Evolutionary conservation across 768 basidiomycete species (phyloP).

Genomic region (Amanita phalloides): DNA sequence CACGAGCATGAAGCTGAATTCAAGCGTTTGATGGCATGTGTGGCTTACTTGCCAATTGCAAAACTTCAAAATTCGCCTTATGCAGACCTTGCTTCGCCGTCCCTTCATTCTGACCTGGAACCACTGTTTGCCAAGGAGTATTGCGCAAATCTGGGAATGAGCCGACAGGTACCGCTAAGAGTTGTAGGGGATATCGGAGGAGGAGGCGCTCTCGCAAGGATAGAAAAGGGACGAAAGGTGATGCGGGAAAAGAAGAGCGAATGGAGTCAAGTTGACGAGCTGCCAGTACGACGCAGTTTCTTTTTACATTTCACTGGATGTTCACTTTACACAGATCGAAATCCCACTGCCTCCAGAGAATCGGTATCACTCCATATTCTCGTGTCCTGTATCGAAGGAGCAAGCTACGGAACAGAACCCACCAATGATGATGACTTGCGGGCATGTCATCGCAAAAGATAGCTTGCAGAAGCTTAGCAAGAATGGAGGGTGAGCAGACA

Average conservation of each 20-base stretch:
- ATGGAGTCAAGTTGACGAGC: constrained; percentile 82
- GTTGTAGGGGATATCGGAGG: constrained; percentile 92
- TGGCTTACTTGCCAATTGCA: constrained; percentile 59
- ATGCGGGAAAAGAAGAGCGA: constrained; percentile 91
- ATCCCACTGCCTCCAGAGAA: constrained; percentile 80
- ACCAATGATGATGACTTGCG: constrained; percentile 96
- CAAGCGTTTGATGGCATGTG: constrained; percentile 55
- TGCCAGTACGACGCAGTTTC: constrained; percentile 50
- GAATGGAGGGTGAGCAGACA: constrained; percentile 45
- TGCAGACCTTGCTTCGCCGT: constrained; percentile 59
- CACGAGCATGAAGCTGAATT: constrained; percentile 52
- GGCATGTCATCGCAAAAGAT: constrained; percentile 91
- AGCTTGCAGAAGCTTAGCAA: constrained; percentile 86
- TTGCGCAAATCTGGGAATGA: constrained; percentile 80
- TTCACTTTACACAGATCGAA: constrained; percentile 59
- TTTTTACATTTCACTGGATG: background rate
- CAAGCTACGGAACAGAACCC: constrained; percentile 90
- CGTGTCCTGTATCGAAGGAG: constrained; percentile 96
- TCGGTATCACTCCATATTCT: constrained; percentile 93
- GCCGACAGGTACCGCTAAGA: constrained; percentile 76
- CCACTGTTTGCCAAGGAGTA: constrained; percentile 84
- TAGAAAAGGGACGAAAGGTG: constrained; percentile 89
- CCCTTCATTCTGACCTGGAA: constrained; percentile 68
- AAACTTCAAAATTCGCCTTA: constrained; percentile 65
- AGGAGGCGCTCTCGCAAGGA: constrained; percentile 80